These are phyloP conservation scores for Scytalidium sp. DNA, from an alignment of 2,329 filamentous ascomycete genomes.

Conservation along the genomic window DNA sequence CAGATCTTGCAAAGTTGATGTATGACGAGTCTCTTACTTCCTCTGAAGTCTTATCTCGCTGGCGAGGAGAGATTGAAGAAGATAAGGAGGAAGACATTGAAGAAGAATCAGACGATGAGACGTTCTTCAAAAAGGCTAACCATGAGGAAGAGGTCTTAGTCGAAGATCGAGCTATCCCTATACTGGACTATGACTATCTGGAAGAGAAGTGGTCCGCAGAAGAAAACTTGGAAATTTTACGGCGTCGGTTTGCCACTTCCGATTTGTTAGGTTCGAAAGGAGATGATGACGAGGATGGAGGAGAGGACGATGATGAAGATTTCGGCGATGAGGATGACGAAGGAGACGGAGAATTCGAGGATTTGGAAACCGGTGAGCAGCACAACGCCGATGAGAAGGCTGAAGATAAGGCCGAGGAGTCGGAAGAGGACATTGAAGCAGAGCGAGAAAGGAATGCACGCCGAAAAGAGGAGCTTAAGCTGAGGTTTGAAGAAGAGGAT, in stretches of 20 bases:
- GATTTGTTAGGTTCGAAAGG: constrained; percentile 55
- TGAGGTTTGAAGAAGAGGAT: constrained; percentile 96
- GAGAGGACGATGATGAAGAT: constrained; percentile 42
- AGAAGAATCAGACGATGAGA: constrained; percentile 53
- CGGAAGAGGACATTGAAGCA: constrained; percentile 71
- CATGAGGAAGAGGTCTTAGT: constrained; percentile 64
- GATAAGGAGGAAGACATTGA: constrained; percentile 59
- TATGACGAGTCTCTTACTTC: constrained; percentile 81
- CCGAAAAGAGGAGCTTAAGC: constrained; percentile 89
- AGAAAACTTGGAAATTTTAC: constrained; percentile 72
- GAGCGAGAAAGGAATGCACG: constrained; percentile 90
- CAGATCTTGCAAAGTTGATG: constrained; percentile 81
- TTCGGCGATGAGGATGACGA: constrained; percentile 58
- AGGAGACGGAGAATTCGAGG: constrained; percentile 80
- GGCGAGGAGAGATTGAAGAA: constrained; percentile 65
- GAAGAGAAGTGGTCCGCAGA: constrained; percentile 82
- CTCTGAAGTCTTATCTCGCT: constrained; percentile 71
- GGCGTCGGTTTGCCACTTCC: constrained; percentile 71
- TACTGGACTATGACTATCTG: constrained; percentile 75
- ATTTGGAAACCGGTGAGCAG: constrained; percentile 75
- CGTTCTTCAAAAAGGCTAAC: constrained; percentile 64
- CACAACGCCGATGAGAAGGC: constrained; percentile 33
- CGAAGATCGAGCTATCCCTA: constrained; percentile 77
- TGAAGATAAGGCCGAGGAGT: not conserved
- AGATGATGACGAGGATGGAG: constrained; percentile 46